Evolutionary conservation across 108 stramenopile species (phyloP).

Genomic region (Aurantiochytrium sp.): DNA sequence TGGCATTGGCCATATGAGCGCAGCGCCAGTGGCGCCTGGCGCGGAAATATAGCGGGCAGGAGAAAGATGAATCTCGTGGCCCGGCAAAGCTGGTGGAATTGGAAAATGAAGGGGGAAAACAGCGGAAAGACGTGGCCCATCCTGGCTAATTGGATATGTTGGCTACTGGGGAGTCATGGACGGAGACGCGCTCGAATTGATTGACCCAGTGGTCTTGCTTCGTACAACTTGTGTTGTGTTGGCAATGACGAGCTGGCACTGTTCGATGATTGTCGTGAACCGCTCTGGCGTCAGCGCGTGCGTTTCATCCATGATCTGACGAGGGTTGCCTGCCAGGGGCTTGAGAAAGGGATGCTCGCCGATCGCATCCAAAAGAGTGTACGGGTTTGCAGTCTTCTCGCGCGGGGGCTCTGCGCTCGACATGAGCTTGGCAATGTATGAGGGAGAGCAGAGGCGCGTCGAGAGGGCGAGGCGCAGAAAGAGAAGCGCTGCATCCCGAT

Average conservation of each 20-base stretch:
- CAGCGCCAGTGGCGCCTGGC: no score
- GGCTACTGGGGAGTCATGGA: neutral
- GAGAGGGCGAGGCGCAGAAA: slow-evolving; percentile 3
- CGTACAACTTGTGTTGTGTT: neutral
- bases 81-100: no score
- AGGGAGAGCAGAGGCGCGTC: neutral
- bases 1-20: no score
- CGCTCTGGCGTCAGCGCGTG: neutral
- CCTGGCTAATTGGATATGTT: no score
- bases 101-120: no score
- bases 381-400: neutral
- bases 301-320: neutral
- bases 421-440: neutral
- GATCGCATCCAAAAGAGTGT: neutral
- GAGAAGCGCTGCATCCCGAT: neutral
- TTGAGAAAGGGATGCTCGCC: neutral
- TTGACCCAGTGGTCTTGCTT: neutral
- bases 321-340: neutral
- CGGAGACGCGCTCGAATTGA: neutral
- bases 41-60: no score
- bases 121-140: no score
- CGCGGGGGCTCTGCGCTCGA: neutral
- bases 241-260: neutral
- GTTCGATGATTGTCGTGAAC: neutral
- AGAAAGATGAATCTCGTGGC: no score